Base-by-base conservation (phyloP, 768 basidiomycete species). In the Rhizopogon salebrosus region DNA sequence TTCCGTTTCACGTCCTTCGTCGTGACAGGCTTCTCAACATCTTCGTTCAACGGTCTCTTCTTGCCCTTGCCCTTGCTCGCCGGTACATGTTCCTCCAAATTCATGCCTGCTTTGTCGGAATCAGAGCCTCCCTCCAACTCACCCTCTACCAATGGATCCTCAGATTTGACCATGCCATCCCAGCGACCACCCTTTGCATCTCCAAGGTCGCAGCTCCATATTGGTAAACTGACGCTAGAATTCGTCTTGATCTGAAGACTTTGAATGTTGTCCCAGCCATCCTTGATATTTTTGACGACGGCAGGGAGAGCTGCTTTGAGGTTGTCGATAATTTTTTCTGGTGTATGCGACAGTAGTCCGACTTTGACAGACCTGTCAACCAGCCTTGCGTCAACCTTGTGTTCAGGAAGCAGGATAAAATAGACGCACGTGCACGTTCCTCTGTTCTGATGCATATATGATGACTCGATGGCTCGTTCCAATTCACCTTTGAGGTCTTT, bases 381-480 rank as follows among this genome's bases (percentile, higher is more conserved):
- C 10, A 22, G 1, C 23, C 2, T 51, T 22, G 51, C 2, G 35
- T 35, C 23, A 2, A 16, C 3, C 8, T 36, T 10, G 23, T 9
- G 4, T 10, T n/a, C 24, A 0, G 9, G 13, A 41, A 16, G 16
- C 31, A 24, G 16, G 5, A 29, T 29, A 34, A 27, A 22, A 41
- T 16, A 23, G 16, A 80, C 92, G 48, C 73, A 95, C 91, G 86
- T 84, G 80, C 89, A 92, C 6, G 93, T 97, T 11, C 97, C 97
- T 57, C 82, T 84, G 52, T 94, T 92, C 70, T 94, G 90, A 67
- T 94, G 89, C 86, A 97, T 90, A 69, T 97, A 97, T 2, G 95
- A 95, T 10, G 94, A 93, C 4, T 85, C 85, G 58, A 99, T 84
- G 16, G 95, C 95, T 41, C 87, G 84, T 67, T 95, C 95, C 9